phyloP scores from a whole-genome alignment of 1,284 basidiomycete species.

The Vanrija humicola region DNA sequence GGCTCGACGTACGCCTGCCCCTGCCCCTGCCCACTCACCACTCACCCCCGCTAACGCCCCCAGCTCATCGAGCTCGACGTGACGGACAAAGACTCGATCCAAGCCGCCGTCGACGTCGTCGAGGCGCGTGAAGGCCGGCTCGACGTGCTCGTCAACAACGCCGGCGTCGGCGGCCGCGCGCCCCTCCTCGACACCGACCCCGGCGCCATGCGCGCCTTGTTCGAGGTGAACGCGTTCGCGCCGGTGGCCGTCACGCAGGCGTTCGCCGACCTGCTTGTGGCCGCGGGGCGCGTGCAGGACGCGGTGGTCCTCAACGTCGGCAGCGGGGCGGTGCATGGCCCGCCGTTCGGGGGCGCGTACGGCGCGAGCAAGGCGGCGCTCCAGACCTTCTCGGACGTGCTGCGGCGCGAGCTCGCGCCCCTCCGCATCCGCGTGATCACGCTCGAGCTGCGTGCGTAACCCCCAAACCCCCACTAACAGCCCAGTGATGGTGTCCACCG shows the following conservation, averaged over 20 bases:
- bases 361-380: conserved; percentile 10
- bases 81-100: conserved; percentile 1
- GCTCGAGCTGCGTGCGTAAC: background rate
- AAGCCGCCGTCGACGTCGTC: conserved; percentile 2
- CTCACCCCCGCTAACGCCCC: background rate
- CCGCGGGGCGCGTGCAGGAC: background rate
- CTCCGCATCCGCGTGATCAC: conserved; percentile 7
- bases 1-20: background rate
- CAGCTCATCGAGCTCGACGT: conserved; percentile 12
- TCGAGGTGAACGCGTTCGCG: conserved; percentile 26
- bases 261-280: conserved; percentile 9
- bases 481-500: no score
- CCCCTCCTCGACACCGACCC: conserved; percentile 7
- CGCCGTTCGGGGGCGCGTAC: conserved; percentile 18
- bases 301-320: conserved; percentile 22
- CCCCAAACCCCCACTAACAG: background rate
- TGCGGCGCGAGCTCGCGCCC: conserved; percentile 14
- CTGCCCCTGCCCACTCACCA: background rate
- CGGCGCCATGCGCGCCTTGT: conserved; percentile 7
- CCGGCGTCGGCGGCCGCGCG: background rate
- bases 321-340: conserved; percentile 5
- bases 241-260: conserved; percentile 19
- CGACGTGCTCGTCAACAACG: conserved; percentile 22
- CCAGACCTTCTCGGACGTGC: conserved; percentile 5
- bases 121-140: conserved; percentile 6